Percentiles rank a stretch among this genome's conserved stretches.
Evolutionary conservation across 768 basidiomycete species (phyloP).

Genomic region (Agrocybe praecox): DNA sequence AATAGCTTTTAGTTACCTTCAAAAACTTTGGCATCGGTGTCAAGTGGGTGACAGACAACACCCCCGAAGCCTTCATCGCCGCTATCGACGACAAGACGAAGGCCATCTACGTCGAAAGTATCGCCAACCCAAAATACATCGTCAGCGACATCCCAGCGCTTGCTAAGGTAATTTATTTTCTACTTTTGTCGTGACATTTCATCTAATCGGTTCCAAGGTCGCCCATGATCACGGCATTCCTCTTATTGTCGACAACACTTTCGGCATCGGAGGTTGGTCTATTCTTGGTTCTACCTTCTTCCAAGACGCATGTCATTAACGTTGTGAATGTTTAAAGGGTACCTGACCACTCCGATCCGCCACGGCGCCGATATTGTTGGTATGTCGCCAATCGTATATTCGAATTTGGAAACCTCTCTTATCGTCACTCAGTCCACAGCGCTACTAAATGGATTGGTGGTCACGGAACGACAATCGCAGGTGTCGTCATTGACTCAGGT

Average conservation of each 20-base stretch:
- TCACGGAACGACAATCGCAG: constrained; percentile 80
- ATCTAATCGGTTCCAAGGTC: constrained; percentile 37
- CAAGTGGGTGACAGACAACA: constrained; percentile 60
- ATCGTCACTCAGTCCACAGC: constrained; percentile 52
- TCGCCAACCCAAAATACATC: constrained; percentile 78
- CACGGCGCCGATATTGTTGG: constrained; percentile 79
- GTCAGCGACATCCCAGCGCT: constrained; percentile 69
- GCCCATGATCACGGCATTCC: constrained; percentile 77
- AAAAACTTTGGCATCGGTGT: constrained; percentile 68
- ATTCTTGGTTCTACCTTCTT: background rate
- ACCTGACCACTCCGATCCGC: constrained; percentile 69
- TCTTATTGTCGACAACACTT: constrained; percentile 81
- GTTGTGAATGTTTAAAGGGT: constrained; percentile 33
- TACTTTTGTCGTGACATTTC: background rate
- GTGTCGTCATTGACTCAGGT: constrained; percentile 76
- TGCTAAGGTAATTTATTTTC: constrained; percentile 51
- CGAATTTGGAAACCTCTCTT: background rate
- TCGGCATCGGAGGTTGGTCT: constrained; percentile 65
- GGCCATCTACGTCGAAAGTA: constrained; percentile 74
- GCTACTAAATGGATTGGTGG: constrained; percentile 88
- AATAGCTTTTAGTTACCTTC: constrained; percentile 50
- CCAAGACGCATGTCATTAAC: background rate
- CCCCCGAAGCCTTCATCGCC: constrained; percentile 59
- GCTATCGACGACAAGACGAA: constrained; percentile 81
- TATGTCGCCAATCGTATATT: constrained; percentile 23